Percentiles rank a stretch among this genome's conserved stretches.
Evolutionary conservation across 1,139 yeast genomes (phyloP).

Genomic region (Diutina rugosa): DNA sequence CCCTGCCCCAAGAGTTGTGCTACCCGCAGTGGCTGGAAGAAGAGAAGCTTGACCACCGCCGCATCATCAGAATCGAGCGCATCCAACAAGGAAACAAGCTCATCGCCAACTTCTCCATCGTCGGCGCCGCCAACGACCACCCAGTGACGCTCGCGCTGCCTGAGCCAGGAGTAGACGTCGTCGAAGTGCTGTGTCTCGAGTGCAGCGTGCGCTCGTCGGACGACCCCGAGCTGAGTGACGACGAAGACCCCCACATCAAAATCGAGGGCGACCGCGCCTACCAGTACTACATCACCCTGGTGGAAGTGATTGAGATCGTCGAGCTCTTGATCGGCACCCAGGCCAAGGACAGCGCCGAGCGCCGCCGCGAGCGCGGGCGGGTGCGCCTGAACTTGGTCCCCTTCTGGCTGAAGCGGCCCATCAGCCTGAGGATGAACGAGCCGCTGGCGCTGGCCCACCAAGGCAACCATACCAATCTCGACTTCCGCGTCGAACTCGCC

Average conservation of each 20-base stretch:
- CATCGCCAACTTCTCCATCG: conserved; percentile 33
- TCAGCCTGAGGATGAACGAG: conserved; percentile 24
- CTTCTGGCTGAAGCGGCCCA: conserved; percentile 54
- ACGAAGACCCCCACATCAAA: conserved; percentile 1
- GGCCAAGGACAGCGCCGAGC: conserved; percentile 27
- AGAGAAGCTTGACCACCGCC: conserved; percentile 37
- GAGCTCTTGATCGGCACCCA: conserved; percentile 44
- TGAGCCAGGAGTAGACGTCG: conserved; percentile 30
- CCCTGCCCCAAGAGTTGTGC: conserved; percentile 34
- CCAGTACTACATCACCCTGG: conserved; percentile 46
- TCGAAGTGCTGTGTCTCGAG: conserved; percentile 43
- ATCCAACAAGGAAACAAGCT: conserved; percentile 34
- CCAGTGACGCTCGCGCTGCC: conserved; percentile 24
- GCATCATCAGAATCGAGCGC: conserved; percentile 47
- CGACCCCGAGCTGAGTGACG: conserved; percentile 12
- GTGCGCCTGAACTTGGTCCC: conserved; percentile 54
- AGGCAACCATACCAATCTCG: conserved; percentile 17
- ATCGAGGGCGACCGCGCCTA: conserved; percentile 7
- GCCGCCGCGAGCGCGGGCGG: conserved; percentile 49
- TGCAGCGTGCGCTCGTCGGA: conserved; percentile 15
- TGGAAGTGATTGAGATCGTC: conserved; percentile 52
- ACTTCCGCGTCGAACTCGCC: conserved; percentile 42
- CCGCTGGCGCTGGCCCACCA: conserved; percentile 10
- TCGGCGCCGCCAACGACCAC: conserved; percentile 38
- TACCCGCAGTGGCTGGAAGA: conserved; percentile 32